phyloP scores from a whole-genome alignment of 2,329 filamentous ascomycete species.

The Ceratocystis smalleyi region DNA sequence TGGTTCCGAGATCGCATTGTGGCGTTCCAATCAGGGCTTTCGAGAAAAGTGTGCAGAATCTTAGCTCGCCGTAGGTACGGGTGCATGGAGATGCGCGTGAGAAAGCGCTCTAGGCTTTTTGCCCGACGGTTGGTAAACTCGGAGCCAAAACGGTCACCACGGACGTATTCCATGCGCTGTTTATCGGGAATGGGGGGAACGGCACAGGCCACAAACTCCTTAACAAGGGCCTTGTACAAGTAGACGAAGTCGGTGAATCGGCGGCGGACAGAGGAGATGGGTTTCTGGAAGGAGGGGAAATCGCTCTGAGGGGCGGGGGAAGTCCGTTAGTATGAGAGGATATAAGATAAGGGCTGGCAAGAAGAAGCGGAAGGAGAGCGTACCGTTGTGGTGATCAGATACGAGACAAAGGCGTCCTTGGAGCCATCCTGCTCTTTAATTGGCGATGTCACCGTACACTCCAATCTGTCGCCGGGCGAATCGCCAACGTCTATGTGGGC shows the following conservation, averaged over 20 bases:
- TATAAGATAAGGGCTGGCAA: background rate
- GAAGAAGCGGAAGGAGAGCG: conserved; percentile 14
- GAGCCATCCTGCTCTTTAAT: conserved; percentile 93
- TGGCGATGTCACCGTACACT: conserved; percentile 68
- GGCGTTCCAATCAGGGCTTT: conserved; percentile 89
- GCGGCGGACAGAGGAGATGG: conserved; percentile 63
- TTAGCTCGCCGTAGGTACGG: conserved; percentile 71
- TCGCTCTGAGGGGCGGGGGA: conserved; percentile 48
- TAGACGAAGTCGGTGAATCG: conserved; percentile 98
- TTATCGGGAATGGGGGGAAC: conserved; percentile 93
- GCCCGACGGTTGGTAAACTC: conserved; percentile 85
- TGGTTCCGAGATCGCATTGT: conserved; percentile 70
- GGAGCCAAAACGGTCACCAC: conserved; percentile 81
- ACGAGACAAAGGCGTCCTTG: conserved; percentile 93
- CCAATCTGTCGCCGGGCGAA: conserved; percentile 40
- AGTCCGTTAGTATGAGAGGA: conserved; percentile 7
- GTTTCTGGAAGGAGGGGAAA: conserved; percentile 80
- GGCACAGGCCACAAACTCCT: conserved; percentile 80
- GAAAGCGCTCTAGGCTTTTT: conserved; percentile 80
- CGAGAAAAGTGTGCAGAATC: conserved; percentile 77
- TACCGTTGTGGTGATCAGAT: conserved; percentile 82
- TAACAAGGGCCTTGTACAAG: conserved; percentile 75
- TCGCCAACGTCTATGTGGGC: conserved; percentile 15
- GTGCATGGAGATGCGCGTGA: conserved; percentile 72
- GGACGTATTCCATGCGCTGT: conserved; percentile 97